Percentiles rank a stretch among this genome's conserved stretches.
Conservation (phyloP, 805 yeast species). For the Candida saitoana region DNA sequence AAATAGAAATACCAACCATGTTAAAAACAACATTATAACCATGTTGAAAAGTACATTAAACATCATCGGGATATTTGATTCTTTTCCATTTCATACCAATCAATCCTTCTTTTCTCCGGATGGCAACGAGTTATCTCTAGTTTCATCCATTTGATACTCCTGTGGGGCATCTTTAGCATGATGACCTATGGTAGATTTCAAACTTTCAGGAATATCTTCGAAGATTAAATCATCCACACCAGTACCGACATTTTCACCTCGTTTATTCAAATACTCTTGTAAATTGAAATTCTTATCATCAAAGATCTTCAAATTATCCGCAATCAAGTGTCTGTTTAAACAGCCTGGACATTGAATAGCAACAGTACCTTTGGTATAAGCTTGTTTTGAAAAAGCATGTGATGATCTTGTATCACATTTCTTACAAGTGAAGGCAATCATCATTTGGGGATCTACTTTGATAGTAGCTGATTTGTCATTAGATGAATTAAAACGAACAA, state of each 20-base stretch:
- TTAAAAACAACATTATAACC: too few species aligned
- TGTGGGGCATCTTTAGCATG: constrained; percentile 67
- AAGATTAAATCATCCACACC: constrained; percentile 60
- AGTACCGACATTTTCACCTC: constrained; percentile 71
- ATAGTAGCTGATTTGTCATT: constrained; percentile 16
- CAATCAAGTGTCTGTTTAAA: constrained; percentile 80
- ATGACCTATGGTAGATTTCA: constrained; percentile 51
- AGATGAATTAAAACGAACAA: constrained; percentile 1
- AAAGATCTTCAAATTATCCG: constrained; percentile 70
- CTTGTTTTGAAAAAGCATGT: constrained; percentile 89
- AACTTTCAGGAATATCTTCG: constrained; percentile 60
- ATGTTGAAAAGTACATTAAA: too few species aligned
- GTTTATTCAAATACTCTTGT: constrained; percentile 68
- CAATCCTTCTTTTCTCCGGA: background rate
- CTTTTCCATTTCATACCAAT: too few species aligned
- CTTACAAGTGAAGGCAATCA: constrained; percentile 92
- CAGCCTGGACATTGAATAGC: constrained; percentile 91
- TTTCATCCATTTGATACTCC: constrained; percentile 17
- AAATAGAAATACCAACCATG: too few species aligned
- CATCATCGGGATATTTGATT: too few species aligned
- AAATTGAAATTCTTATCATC: constrained; percentile 74
- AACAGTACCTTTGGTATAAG: constrained; percentile 82
- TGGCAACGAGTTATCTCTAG: constrained; percentile 6
- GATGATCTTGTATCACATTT: constrained; percentile 78
- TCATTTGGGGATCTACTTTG: constrained; percentile 71